Base-by-base conservation (phyloP, 1,139 yeast genomes). In the Geotrichum bryndzae region DNA sequence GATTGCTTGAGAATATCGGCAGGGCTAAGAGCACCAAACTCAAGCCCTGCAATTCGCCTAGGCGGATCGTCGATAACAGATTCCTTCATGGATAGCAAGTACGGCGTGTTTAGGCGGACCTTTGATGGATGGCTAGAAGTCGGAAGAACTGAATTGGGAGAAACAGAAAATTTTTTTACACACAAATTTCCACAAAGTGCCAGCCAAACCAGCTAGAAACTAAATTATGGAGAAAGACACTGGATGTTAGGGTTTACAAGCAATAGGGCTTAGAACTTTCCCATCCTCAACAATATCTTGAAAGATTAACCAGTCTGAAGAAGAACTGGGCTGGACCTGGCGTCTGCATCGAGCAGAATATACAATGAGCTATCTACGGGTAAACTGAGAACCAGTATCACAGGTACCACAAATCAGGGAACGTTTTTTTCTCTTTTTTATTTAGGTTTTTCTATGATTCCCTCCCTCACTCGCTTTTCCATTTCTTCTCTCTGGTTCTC, bases 1-100 rank as follows among this genome's bases (percentile, higher is more conserved):
- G 97, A 88, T 76, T 92, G 97, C 45, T 95, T 94, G 58, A 91
- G 83, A 68, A 95, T 92, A 71, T 94, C 98, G 68, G 87, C 84
- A 51, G 97, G 90, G 38, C 96, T 87, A 33, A 94, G 82, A 18
- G 96, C 97, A 59, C 97, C 90, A 73, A 95, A 95, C 74, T 92
- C 94, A 63, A 95, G 82, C 52, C 97, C 97, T 71, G 87, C 84
- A 78, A 94, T 94, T 71, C 87, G 82, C 77, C 94, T 88, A 62
- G 98, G 98, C 53, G 96, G 89, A 65, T 86, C 85, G 74, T 92
- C 96, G 63, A 84, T 84, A 59, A 88, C 90, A 58, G 83, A 81
- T 72, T 85, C 87, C 76, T 88, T 88, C 94, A 88, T 87, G 4
- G 27, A 53, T 18, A 38, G 13, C 46, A 3, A 15, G 35, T 27